These are phyloP conservation scores for Diaporthe destruens DNA, from an alignment of 2,329 filamentous ascomycete species.

Conservation along the genomic window DNA sequence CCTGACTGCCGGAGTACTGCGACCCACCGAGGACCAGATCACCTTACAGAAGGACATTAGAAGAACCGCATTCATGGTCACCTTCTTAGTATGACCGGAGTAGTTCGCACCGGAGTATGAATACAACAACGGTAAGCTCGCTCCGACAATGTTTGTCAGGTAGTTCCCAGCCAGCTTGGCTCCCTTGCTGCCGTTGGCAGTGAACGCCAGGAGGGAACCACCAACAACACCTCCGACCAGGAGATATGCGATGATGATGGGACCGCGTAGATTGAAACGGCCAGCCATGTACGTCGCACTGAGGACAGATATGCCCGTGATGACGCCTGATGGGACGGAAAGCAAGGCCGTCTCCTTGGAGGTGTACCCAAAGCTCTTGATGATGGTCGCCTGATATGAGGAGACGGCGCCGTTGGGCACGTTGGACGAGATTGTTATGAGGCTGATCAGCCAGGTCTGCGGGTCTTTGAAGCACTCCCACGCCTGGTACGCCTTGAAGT, in stretches of 20 bases:
- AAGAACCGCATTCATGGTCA: conserved; percentile 51
- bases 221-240: conserved; percentile 54
- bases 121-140: conserved; percentile 53
- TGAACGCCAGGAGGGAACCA: conserved; percentile 53
- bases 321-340: conserved; percentile 53
- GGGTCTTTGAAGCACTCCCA: conserved; percentile 40
- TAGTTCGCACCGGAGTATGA: conserved; percentile 51
- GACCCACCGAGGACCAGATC: no score
- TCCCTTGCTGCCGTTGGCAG: conserved; percentile 48
- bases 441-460: conserved; percentile 43
- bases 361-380: conserved; percentile 43
- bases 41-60: conserved; percentile 53
- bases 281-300: conserved; percentile 38
- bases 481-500: conserved; percentile 74
- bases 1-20: background rate
- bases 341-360: conserved; percentile 48
- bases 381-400: conserved; percentile 43
- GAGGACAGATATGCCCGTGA: conserved; percentile 47
- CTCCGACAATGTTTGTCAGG: conserved; percentile 54
- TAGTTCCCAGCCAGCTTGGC: conserved; percentile 55
- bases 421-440: conserved; percentile 42
- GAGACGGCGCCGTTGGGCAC: conserved; percentile 44
- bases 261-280: conserved; percentile 35
- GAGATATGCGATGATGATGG: conserved; percentile 44
- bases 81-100: conserved; percentile 54